Percentiles rank a stretch among this genome's conserved stretches.
phyloP scores from a whole-genome alignment of 1,139 yeast genomes.

The Protomyces macrosporus region DNA sequence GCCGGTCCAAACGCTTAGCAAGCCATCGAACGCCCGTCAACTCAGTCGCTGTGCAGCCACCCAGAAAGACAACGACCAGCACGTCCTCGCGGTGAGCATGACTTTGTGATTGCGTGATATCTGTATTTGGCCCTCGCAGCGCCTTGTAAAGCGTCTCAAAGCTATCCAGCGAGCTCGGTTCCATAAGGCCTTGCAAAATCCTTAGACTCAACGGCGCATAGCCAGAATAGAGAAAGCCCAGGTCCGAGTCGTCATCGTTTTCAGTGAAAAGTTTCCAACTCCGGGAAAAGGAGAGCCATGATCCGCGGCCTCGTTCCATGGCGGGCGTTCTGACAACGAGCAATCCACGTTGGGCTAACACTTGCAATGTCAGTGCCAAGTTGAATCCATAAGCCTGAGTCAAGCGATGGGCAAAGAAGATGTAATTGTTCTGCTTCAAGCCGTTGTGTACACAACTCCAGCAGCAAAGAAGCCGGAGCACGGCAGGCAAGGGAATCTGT shows the following conservation, averaged over 20 bases:
- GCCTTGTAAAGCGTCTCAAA: slow-evolving; percentile 38
- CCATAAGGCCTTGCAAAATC: slow-evolving; percentile 39
- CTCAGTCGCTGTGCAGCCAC: slow-evolving; percentile 79
- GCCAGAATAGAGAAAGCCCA: slow-evolving; percentile 45
- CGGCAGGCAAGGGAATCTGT: slow-evolving; percentile 41
- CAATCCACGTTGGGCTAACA: slow-evolving; percentile 44
- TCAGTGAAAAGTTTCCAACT: slow-evolving; percentile 37
- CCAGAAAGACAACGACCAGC: slow-evolving; percentile 53
- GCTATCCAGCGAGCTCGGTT: slow-evolving; percentile 39
- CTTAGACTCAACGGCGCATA: slow-evolving; percentile 47
- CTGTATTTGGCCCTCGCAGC: slow-evolving; percentile 41
- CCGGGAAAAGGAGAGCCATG: slow-evolving; percentile 15
- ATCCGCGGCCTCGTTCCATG: slow-evolving; percentile 12
- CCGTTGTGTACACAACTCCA: slow-evolving; percentile 63
- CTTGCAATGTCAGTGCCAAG: slow-evolving; percentile 42
- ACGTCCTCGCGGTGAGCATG: slow-evolving; percentile 35
- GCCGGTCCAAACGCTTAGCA: slow-evolving; percentile 39
- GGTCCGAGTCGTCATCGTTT: slow-evolving; percentile 37
- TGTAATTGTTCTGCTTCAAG: slow-evolving; percentile 55
- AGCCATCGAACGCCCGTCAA: slow-evolving; percentile 59
- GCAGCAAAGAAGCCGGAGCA: slow-evolving; percentile 50
- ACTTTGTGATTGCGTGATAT: slow-evolving; percentile 34
- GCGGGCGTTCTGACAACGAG: slow-evolving; percentile 34
- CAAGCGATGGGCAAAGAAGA: slow-evolving; percentile 47
- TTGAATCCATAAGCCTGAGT: slow-evolving; percentile 57